Conservation (phyloP, 2,329 filamentous ascomycete genomes). For the Ceratocystis variospora region DNA sequence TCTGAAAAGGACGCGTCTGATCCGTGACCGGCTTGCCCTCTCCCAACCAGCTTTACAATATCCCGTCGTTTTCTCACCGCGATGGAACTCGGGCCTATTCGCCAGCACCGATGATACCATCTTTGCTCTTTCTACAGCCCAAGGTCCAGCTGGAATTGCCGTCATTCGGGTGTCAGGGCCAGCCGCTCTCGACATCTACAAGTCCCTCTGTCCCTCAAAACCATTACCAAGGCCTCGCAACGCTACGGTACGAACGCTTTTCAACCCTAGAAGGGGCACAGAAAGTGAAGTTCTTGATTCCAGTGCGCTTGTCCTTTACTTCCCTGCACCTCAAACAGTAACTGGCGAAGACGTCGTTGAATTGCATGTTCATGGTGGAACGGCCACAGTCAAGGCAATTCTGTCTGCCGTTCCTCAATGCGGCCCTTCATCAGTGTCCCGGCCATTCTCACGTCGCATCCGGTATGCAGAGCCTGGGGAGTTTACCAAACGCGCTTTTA, state of each 20-base stretch:
- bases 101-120: slow-evolving; percentile 48
- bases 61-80: not conserved
- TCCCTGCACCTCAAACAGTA: slow-evolving; percentile 65
- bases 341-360: slow-evolving; percentile 91
- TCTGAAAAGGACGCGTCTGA: not conserved
- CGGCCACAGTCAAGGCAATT: slow-evolving; percentile 77
- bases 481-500: slow-evolving; percentile 84
- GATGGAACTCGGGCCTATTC: slow-evolving; percentile 7
- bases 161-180: slow-evolving; percentile 78
- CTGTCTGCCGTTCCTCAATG: slow-evolving; percentile 58
- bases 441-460: slow-evolving; percentile 30
- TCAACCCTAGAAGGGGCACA: slow-evolving; percentile 33
- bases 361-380: slow-evolving; percentile 84
- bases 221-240: slow-evolving; percentile 35
- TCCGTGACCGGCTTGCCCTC: not conserved
- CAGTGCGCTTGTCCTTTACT: slow-evolving; percentile 67
- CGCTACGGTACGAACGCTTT: slow-evolving; percentile 63
- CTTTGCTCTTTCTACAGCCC: slow-evolving; percentile 78
- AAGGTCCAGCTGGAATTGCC: slow-evolving; percentile 78
- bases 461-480: slow-evolving; percentile 91
- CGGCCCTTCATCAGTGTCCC: slow-evolving; percentile 16
- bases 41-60: not conserved
- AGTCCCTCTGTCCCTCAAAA: slow-evolving; percentile 36
- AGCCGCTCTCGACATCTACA: slow-evolving; percentile 45
- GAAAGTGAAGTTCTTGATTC: slow-evolving; percentile 54